Evolutionary conservation across 1,284 basidiomycete genomes (phyloP), one percentile per base, ranked within the genome.

Genomic region (Pseudozyma thailandica): DNA sequence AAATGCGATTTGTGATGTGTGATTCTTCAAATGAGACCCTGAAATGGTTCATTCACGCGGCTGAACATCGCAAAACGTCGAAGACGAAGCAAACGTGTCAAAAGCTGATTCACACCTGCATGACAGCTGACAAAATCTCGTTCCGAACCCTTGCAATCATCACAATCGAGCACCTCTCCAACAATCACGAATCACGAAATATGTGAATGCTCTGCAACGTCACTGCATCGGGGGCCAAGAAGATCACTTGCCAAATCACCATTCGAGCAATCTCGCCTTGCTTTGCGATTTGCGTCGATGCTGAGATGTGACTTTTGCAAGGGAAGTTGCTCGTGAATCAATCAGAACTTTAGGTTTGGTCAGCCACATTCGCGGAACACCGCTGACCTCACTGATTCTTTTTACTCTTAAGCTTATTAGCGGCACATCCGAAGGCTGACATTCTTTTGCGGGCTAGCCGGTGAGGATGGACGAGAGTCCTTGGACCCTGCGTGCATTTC

Each of bases 61-160:
- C 20, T 41, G 39, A 15, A 10, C 18, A 41, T 41, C 39, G 39
- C 39, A 23, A 41, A 39, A 37, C 15, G 26, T 38, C 33, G 51
- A 53, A n/a, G n/a, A n/a, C n/a, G n/a, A n/a, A n/a, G n/a, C n/a
- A n/a, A n/a, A 53, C 43, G 51, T 53, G 43, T 53, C 35, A 20
- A 37, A 16, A 27, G 51, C 30, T 53, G 51, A 53, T 53, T 53
- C 52, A 58, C 44, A 12, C 21, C 21, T 52, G 44, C 56, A 47
- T 48, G 30, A 31, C 30, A 16, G 8, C 15, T 35, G 13, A 7
- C 5, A n/a, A 5, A n/a, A 16, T 9, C 5, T n/a, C 6, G 8
- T 35, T 43, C 37, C 30, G 49, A 45, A 33, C 31, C 31, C 31
- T 33, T 33, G 31, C 31, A n/a, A n/a, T n/a, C n/a, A n/a, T n/a